Evolutionary conservation across 129 eudicot genomes (phyloP).

Genomic region (Chrysanthemum seticuspe): DNA sequence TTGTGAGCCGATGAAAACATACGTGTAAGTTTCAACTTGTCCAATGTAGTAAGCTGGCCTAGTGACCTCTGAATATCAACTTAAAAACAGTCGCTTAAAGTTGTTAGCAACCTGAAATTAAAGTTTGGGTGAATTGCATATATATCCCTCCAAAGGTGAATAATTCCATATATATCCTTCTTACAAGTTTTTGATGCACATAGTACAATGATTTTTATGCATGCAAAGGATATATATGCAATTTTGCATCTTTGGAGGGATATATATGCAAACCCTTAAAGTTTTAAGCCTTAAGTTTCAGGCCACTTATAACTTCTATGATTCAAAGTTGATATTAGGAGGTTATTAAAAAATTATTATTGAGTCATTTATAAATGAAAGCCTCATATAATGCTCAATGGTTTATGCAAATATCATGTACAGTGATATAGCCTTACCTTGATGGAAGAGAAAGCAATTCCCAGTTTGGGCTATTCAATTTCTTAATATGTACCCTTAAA

Average conservation of each 20-base stretch:
- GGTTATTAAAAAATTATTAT: not conserved
- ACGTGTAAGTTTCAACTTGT: not conserved
- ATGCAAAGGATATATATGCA: too few relatives aligned
- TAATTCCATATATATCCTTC: too few relatives aligned
- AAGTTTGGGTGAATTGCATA: too few relatives aligned
- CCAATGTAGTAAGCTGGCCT: not conserved
- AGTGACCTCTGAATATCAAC: not conserved
- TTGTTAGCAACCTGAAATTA: too few relatives aligned
- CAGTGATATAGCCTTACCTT: conserved; percentile 39
- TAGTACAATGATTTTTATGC: too few relatives aligned
- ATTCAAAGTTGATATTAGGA: not conserved
- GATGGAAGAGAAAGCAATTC: conserved; percentile 63
- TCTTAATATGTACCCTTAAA: conserved; percentile 66
- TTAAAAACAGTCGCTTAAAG: not conserved
- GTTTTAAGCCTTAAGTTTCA: not conserved
- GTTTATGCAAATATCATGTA: not conserved
- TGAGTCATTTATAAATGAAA: not conserved
- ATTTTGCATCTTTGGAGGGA: too few relatives aligned
- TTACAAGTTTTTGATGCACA: too few relatives aligned
- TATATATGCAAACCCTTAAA: too few relatives aligned
- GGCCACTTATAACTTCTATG: not conserved
- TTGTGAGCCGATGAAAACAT: not conserved
- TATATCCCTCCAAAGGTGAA: too few relatives aligned
- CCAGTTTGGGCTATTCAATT: conserved; percentile 60
- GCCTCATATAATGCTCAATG: not conserved